Evolutionary conservation across 1,284 basidiomycete species (phyloP).

Genomic region (Irpex sp.): DNA sequence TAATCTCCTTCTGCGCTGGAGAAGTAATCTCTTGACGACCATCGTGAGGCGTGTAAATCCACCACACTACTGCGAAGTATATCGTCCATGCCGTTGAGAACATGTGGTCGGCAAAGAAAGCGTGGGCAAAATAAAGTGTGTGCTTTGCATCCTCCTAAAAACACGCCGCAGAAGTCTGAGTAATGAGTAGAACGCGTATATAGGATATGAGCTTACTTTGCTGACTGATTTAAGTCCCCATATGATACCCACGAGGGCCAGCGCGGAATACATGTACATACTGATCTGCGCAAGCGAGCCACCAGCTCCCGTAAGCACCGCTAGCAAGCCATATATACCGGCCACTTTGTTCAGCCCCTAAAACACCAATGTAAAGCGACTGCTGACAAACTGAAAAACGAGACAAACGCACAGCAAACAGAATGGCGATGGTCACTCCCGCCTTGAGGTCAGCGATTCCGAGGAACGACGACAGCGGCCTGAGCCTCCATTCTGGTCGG

Average conservation of each 20-base stretch:
- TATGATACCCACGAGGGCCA: slow-evolving; percentile 75
- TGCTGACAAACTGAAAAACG: neutral
- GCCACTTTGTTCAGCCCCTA: slow-evolving; percentile 97
- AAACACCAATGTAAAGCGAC: slow-evolving; percentile 9
- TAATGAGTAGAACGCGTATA: neutral
- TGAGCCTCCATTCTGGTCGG: slow-evolving; percentile 74
- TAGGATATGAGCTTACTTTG: slow-evolving; percentile 50
- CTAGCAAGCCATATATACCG: slow-evolving; percentile 94
- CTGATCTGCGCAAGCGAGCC: slow-evolving; percentile 89
- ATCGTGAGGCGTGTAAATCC: slow-evolving; percentile 89
- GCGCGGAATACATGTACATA: slow-evolving; percentile 90
- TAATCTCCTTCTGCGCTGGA: slow-evolving; percentile 81
- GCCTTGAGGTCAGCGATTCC: slow-evolving; percentile 88
- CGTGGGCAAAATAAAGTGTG: slow-evolving; percentile 87
- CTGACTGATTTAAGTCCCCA: slow-evolving; percentile 89
- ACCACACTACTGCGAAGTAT: slow-evolving; percentile 89
- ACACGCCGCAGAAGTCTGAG: slow-evolving; percentile 3
- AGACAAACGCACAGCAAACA: slow-evolving; percentile 68
- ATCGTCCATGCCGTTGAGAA: slow-evolving; percentile 91
- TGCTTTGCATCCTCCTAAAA: slow-evolving; percentile 81
- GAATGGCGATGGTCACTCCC: slow-evolving; percentile 78
- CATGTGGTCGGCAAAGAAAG: slow-evolving; percentile 91
- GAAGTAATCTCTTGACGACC: slow-evolving; percentile 79
- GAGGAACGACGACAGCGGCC: slow-evolving; percentile 79
- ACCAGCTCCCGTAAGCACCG: slow-evolving; percentile 80